These are phyloP conservation scores for Fusarium anthophilum DNA, from an alignment of 2,329 filamentous ascomycete genomes.

Conservation along the genomic window DNA sequence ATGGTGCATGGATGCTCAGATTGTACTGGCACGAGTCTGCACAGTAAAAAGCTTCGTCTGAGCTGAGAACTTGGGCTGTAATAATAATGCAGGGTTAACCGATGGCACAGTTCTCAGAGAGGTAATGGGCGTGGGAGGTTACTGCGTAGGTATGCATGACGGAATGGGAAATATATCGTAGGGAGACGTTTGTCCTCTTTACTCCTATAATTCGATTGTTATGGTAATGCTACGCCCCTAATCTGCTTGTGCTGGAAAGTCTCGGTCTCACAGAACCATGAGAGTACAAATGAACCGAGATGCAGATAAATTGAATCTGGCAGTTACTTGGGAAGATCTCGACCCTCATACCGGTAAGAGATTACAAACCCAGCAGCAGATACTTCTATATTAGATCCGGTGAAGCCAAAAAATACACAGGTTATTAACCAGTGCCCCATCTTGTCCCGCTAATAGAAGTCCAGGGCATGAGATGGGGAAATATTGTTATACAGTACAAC, in stretches of 20 bases:
- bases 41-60: conserved; percentile 14
- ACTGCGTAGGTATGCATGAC: not conserved
- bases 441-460: conserved; percentile 15
- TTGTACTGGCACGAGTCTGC: not conserved
- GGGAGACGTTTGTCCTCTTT: not conserved
- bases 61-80: conserved; percentile 13
- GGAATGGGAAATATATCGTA: not conserved
- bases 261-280: not conserved
- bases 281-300: not conserved
- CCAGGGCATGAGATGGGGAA: conserved; percentile 20
- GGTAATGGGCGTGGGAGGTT: conserved; percentile 11
- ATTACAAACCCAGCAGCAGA: not conserved
- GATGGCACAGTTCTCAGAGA: not conserved
- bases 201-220: not conserved
- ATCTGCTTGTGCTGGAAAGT: not conserved
- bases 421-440: conserved; percentile 12
- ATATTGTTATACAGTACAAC: not conserved
- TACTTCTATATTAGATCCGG: not conserved
- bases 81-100: not conserved
- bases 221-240: conserved; percentile 11
- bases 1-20: not conserved
- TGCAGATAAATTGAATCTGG: conserved; percentile 1
- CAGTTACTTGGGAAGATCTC: conserved; percentile 8
- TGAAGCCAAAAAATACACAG: not conserved
- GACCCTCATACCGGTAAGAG: not conserved